Base-by-base conservation (phyloP, 202 grass and related monocot species). In the Cymbopogon flexuosus region DNA sequence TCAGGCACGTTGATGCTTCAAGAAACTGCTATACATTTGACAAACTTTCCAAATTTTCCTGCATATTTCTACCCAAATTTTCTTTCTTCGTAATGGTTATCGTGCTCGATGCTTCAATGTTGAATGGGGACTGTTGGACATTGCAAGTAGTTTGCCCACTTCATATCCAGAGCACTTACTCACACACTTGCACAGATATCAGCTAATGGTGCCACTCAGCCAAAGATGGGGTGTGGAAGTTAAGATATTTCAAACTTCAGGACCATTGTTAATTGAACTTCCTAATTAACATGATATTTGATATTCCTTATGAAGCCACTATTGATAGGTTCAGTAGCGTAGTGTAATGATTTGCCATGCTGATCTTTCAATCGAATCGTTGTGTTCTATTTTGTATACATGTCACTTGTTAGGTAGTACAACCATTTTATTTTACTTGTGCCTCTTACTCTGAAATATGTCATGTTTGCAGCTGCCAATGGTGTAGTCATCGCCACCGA, bases 401-500 rank as follows among this genome's bases (percentile, higher is more conserved):
- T 13, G 37, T 56, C 13, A 31, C 13, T 81, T 24, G 21, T 65
- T 14, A 49, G 18, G 33, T 15, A 39, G 30, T 67, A 60, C 18
- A 77, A n/a, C 39, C 33, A 51, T 43, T 72, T 14, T 62, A 65
- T 11, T 72, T 80, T 39, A 2, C 18, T 71, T 70, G 49, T 1
- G 42, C 1, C 30, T 46, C 8, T 82, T 35, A 52, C 83, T 66
- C 30, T 83, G 80, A 65, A 49, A 68, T 62, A 24, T 79, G 51
- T 51, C 3, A 51, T 87, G 16, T 61, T 65, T 36, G n/a, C 79
- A 94, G 92, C 92, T 83, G 92, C 92, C 52, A 97, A 97, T 82
- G 91, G 89, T 74, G 91, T 90, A 41, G 87, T 91, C 75, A 91
- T 97, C 8, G 93, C 90, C 27, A 96, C 90, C 0, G 93, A 96